Conservation (phyloP, 257 asterid species). For the Lycium ferocissimum region DNA sequence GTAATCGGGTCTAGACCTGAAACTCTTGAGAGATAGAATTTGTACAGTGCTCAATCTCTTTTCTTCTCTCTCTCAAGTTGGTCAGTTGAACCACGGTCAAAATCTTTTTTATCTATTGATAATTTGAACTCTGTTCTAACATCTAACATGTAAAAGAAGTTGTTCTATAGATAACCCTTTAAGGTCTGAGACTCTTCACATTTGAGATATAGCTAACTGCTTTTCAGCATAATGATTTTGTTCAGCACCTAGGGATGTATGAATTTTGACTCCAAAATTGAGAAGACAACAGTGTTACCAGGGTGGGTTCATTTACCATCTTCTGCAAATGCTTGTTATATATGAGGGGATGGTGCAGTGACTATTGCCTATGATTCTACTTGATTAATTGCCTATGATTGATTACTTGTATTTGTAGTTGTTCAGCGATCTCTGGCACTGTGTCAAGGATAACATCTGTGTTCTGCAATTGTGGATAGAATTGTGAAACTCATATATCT, state of each 20-base stretch:
- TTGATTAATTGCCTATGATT: neutral
- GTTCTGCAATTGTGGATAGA: neutral
- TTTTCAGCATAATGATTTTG: neutral
- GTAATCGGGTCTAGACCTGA: neutral
- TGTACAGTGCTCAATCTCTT: neutral
- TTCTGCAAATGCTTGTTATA: neutral
- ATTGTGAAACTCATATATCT: neutral
- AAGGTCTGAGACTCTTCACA: neutral
- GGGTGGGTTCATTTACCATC: neutral
- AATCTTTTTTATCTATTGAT: neutral
- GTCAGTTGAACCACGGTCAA: neutral
- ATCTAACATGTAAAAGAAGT: neutral
- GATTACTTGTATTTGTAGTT: neutral
- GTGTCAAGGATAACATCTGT: conserved; percentile 2
- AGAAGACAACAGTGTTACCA: neutral
- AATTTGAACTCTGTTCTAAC: neutral
- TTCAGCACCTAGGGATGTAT: neutral
- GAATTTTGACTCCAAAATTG: neutral
- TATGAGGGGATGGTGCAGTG: neutral
- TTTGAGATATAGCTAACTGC: neutral
- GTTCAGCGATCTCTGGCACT: neutral
- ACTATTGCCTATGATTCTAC: neutral
- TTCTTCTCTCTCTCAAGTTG: neutral
- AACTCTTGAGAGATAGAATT: neutral
- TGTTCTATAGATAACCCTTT: neutral